These are phyloP conservation scores for Tricholoma terreum DNA, from an alignment of 768 basidiomycete species.

Conservation along the genomic window DNA sequence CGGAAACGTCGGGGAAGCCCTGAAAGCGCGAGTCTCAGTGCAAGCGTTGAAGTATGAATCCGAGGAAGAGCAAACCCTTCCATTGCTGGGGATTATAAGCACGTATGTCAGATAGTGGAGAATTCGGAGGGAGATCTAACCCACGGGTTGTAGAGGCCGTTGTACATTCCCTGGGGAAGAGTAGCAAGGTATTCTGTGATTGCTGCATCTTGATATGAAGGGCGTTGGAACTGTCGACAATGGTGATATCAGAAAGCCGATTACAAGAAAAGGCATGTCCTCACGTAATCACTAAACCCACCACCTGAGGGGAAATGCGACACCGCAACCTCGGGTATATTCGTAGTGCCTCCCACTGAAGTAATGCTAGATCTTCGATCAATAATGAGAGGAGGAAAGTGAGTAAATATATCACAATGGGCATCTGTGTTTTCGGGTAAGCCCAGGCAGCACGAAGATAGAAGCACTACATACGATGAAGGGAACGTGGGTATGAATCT, in stretches of 20 bases:
- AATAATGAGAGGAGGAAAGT: not conserved
- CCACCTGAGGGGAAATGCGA: constrained; percentile 58
- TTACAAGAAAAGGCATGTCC: constrained; percentile 6
- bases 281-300: constrained; percentile 70
- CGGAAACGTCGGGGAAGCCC: constrained; percentile 66
- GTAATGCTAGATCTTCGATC: constrained; percentile 39
- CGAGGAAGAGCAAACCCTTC: constrained; percentile 39
- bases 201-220: constrained; percentile 40
- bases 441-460: constrained; percentile 28
- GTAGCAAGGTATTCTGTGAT: constrained; percentile 37
- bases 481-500: constrained; percentile 62
- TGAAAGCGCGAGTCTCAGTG: constrained; percentile 7
- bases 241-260: not conserved
- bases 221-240: constrained; percentile 17
- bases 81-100: constrained; percentile 30
- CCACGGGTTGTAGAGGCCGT: constrained; percentile 53
- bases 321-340: constrained; percentile 53
- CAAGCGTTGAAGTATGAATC: no score
- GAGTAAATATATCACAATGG: constrained; percentile 40
- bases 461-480: constrained; percentile 36
- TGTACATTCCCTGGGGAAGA: constrained; percentile 39
- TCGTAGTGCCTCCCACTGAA: constrained; percentile 51
- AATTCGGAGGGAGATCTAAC: constrained; percentile 12
- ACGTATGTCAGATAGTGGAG: not conserved
- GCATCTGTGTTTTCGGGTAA: constrained; percentile 25